Conservation (phyloP, 345 rosid genomes). For the Clausena lansium region DNA sequence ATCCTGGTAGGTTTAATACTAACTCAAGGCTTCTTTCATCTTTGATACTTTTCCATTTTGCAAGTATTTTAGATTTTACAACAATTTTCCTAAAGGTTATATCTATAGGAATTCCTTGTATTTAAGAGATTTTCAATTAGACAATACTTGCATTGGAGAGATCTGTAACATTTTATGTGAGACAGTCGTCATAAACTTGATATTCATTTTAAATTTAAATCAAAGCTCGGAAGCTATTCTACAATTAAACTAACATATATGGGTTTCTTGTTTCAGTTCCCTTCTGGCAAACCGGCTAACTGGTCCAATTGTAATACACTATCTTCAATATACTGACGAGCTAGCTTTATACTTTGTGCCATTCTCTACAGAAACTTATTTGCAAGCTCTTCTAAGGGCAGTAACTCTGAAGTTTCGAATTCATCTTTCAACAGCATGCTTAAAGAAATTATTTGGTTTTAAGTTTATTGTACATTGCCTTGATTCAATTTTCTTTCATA, state of each 20-base stretch:
- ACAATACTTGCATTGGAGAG: not conserved
- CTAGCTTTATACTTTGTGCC: not conserved
- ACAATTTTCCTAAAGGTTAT: no score
- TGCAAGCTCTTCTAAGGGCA: constrained; percentile 25
- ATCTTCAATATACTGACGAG: not conserved
- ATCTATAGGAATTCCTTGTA: no score
- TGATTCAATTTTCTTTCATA: not conserved
- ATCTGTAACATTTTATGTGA: not conserved
- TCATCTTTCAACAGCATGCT: not conserved
- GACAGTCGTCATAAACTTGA: not conserved
- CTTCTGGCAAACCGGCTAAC: constrained; percentile 45
- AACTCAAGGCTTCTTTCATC: not conserved
- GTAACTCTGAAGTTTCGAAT: constrained; percentile 21
- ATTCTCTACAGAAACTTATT: constrained; percentile 38
- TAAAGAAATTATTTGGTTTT: not conserved
- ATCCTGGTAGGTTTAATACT: constrained; percentile 17
- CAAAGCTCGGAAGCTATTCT: no score
- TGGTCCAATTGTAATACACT: constrained; percentile 34
- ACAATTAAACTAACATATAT: no score
- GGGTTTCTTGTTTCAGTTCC: constrained; percentile 29
- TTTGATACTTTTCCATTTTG: not conserved
- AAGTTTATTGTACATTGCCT: not conserved
- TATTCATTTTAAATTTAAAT: no score
- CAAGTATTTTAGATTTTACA: not conserved
- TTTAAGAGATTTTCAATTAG: no score